Conservation (phyloP, 768 basidiomycete genomes). For the Inosperma sp. region DNA sequence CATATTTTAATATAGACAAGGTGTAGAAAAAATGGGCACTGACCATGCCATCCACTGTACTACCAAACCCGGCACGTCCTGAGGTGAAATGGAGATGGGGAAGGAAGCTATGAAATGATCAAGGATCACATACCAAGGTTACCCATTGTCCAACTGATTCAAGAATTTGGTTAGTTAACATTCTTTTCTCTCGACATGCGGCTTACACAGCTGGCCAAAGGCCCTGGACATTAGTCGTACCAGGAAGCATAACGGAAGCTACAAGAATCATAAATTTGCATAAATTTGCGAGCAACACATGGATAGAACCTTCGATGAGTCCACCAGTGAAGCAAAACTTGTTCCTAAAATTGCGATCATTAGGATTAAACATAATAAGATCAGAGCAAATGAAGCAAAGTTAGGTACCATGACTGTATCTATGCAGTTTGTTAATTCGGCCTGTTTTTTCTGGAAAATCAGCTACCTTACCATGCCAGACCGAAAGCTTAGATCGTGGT, state of each 20-base stretch:
- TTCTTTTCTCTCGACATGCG: too few relatives aligned
- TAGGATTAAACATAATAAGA: not conserved
- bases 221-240: conserved; percentile 16
- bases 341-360: conserved; percentile 26
- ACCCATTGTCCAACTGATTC: conserved; percentile 44
- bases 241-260: conserved; percentile 22
- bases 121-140: conserved; percentile 41
- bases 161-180: too few relatives aligned
- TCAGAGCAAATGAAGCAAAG: too few relatives aligned
- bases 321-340: conserved; percentile 81
- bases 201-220: conserved; percentile 36
- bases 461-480: conserved; percentile 41
- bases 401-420: conserved; percentile 33
- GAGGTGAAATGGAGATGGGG: conserved; percentile 22
- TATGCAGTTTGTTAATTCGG: conserved; percentile 7
- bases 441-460: not conserved
- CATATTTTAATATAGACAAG: not conserved
- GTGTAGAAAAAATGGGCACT: conserved; percentile 12
- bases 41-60: conserved; percentile 64
- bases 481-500: conserved; percentile 69
- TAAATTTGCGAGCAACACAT: conserved; percentile 10
- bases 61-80: conserved; percentile 73
- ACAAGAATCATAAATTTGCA: not conserved
- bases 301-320: conserved; percentile 53
- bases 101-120: conserved; percentile 29